These are phyloP conservation scores for Fusarium oxysporum DNA, from an alignment of 2,329 filamentous ascomycete genomes.

Conservation along the genomic window DNA sequence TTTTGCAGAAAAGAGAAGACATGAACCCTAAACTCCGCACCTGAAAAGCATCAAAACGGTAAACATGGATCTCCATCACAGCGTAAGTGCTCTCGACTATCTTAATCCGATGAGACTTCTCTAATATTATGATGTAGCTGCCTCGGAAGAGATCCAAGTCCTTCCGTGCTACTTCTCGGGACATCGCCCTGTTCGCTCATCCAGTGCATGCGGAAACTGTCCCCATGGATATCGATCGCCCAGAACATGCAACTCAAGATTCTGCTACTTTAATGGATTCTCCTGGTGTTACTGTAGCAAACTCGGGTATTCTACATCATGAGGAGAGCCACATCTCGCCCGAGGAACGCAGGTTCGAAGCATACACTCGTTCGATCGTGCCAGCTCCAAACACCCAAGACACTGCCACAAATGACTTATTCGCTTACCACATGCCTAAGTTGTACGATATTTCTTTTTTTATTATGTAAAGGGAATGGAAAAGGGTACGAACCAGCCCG, in stretches of 20 bases:
- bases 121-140: not conserved
- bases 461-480: not conserved
- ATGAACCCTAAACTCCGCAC: not conserved
- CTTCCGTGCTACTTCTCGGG: not conserved
- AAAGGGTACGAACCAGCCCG: no score
- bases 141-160: not conserved
- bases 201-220: not conserved
- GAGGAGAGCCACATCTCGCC: not conserved
- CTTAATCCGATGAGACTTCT: not conserved
- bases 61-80: not conserved
- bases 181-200: not conserved
- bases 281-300: not conserved
- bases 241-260: no score
- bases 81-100: not conserved
- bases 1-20: not conserved
- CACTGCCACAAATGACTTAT: not conserved
- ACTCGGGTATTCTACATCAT: not conserved
- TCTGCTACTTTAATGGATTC: not conserved
- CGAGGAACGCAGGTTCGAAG: not conserved
- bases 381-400: no score
- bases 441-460: rapidly evolving
- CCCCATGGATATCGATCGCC: not conserved
- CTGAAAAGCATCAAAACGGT: not conserved
- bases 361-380: not conserved
- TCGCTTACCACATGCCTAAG: not conserved